A percentile compares a stretch with the other conserved stretches of the same genome.
Evolutionary conservation across 768 basidiomycete genomes (phyloP).

Genomic region (Russula abietina): DNA sequence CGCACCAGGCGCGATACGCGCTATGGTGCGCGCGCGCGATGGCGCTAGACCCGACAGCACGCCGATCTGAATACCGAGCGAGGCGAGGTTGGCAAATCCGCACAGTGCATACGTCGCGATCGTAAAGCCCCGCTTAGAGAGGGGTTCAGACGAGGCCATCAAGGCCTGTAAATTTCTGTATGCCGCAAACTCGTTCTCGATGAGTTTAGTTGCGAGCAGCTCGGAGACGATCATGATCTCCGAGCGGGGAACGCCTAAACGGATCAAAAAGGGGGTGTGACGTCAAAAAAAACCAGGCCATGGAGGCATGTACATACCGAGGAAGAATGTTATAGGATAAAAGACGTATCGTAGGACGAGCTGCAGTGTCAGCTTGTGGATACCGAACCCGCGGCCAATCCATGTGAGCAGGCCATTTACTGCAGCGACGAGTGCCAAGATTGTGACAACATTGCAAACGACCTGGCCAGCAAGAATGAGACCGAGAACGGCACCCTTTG

Average conservation of each 20-base stretch:
- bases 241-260: conserved; percentile 71
- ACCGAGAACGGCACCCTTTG: conserved; percentile 79
- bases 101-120: no score
- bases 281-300: background rate
- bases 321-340: no score
- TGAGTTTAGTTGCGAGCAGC: conserved; percentile 78
- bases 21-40: no score
- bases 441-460: conserved; percentile 79
- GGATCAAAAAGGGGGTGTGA: background rate
- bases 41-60: no score
- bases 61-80: no score
- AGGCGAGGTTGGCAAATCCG: no score
- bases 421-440: conserved; percentile 72
- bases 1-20: no score
- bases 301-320: conserved; percentile 33
- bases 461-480: conserved; percentile 86
- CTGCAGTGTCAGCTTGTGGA: conserved; percentile 75
- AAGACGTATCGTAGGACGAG: conserved; percentile 82
- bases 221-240: no score
- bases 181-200: conserved; percentile 83
- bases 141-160: conserved; percentile 34
- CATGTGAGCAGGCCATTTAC: conserved; percentile 85
- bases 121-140: no score
- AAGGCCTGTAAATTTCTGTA: conserved; percentile 53
- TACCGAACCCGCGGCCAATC: conserved; percentile 83